Percentiles rank a stretch among this genome's conserved stretches.
Conservation (phyloP, 805 yeast species). For the Lachancea sp. region DNA sequence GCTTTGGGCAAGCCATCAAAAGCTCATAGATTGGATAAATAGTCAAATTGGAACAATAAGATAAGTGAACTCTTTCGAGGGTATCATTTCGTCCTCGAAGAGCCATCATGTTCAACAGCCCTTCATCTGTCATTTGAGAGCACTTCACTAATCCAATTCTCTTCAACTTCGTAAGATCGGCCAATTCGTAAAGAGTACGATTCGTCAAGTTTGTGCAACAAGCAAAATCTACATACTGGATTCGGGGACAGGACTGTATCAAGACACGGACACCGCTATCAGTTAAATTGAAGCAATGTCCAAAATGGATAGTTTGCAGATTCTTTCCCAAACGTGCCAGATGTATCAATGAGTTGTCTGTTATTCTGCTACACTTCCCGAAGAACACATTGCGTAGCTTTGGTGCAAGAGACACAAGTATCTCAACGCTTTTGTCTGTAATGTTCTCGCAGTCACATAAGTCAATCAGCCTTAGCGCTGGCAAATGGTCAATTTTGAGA, state of each 20-base stretch:
- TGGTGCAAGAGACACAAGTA: slow-evolving; percentile 72
- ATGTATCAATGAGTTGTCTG: slow-evolving; percentile 71
- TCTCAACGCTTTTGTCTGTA: slow-evolving; percentile 72
- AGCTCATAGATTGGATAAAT: slow-evolving; percentile 70
- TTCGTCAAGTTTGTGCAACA: slow-evolving; percentile 89
- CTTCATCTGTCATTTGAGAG: slow-evolving; percentile 77
- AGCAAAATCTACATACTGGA: slow-evolving; percentile 90
- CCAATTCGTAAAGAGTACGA: slow-evolving; percentile 66
- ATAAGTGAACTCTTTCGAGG: slow-evolving; percentile 85
- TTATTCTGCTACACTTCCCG: slow-evolving; percentile 81
- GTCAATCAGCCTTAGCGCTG: slow-evolving; percentile 72
- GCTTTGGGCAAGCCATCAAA: slow-evolving; percentile 71
- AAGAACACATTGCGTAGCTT: slow-evolving; percentile 79
- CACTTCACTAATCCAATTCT: slow-evolving; percentile 94
- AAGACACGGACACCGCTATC: slow-evolving; percentile 77
- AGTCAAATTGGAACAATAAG: slow-evolving; percentile 79
- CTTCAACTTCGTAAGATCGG: slow-evolving; percentile 70
- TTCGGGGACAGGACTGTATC: slow-evolving; percentile 71
- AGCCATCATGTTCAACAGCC: slow-evolving; percentile 61
- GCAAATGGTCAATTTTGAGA: slow-evolving; percentile 36
- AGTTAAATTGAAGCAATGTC: slow-evolving; percentile 87
- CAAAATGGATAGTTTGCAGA: slow-evolving; percentile 84
- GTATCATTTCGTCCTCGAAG: slow-evolving; percentile 70
- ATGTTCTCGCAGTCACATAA: slow-evolving; percentile 77
- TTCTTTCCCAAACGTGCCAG: slow-evolving; percentile 69